Conservation (phyloP, 106 monocot genomes). For the Narthecium ossifragum region DNA sequence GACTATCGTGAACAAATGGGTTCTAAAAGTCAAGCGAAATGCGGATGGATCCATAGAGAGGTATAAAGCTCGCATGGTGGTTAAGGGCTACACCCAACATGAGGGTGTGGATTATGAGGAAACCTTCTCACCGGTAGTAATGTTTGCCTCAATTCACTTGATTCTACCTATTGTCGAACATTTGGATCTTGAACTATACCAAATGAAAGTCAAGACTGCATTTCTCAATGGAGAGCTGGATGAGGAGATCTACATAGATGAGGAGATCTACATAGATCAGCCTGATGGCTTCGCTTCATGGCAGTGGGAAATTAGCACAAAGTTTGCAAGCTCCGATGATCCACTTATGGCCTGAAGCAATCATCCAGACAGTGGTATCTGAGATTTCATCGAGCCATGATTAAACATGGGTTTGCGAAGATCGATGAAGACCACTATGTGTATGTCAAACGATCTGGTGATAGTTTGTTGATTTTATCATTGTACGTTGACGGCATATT, state of each 20-base stretch:
- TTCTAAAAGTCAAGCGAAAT: background rate
- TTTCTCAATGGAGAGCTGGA: constrained; percentile 1
- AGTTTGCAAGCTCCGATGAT: background rate
- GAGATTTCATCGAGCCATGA: background rate
- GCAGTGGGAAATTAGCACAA: background rate
- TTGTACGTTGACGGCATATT: too few relatives aligned
- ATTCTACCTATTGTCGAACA: constrained; percentile 4
- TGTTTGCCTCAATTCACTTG: background rate
- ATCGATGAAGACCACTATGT: constrained; percentile 3
- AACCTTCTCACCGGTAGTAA: constrained; percentile 2
- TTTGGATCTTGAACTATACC: constrained; percentile 1
- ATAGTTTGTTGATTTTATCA: background rate
- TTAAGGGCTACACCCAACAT: background rate
- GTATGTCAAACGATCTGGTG: background rate
- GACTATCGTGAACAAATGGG: constrained; percentile 4
- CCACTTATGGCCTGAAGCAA: constrained; percentile 1
- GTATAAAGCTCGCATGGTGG: background rate
- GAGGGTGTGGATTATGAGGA: constrained; percentile 9
- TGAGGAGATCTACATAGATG: constrained; percentile 1
- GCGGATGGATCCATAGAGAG: background rate
- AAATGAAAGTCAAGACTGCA: background rate
- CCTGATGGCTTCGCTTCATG: background rate
- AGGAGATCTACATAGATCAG: background rate
- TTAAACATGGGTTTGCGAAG: background rate
- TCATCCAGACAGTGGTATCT: background rate